phyloP scores from a whole-genome alignment of 148 eudicot genomes.

The Chenopodium berlandieri region DNA sequence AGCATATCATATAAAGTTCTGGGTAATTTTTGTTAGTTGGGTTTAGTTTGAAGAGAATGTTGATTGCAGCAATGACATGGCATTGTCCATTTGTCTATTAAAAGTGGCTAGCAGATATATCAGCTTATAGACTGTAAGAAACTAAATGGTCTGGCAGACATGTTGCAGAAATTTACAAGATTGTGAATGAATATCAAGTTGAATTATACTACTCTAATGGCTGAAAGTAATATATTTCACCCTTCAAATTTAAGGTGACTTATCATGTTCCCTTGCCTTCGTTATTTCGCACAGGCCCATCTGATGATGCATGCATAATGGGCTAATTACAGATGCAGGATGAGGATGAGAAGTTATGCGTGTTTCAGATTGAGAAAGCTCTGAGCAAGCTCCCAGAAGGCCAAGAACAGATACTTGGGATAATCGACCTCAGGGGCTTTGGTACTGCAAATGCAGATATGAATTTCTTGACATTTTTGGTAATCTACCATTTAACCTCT shows the following conservation, averaged over 20 bases:
- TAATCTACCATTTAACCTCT: conserved; percentile 27
- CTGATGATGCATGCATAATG: conserved; percentile 21
- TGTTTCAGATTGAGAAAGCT: conserved; percentile 84
- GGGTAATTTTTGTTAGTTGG: background rate
- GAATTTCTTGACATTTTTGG: conserved; percentile 80
- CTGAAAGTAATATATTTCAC: conserved; percentile 1
- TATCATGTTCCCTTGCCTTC: conserved; percentile 1
- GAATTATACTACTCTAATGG: background rate
- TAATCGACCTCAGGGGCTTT: conserved; percentile 86
- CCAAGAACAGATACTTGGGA: conserved; percentile 67
- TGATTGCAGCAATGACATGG: background rate
- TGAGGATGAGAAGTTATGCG: conserved; percentile 82
- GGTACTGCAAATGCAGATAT: conserved; percentile 73
- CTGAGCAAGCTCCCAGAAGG: conserved; percentile 77
- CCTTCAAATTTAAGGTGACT: conserved; percentile 3
- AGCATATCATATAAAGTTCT: background rate
- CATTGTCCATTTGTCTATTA: background rate
- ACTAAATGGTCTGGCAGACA: background rate
- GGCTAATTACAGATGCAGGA: conserved; percentile 49
- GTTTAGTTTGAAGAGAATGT: background rate
- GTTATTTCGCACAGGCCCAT: conserved; percentile 11
- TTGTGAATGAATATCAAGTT: background rate
- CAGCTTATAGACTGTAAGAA: background rate
- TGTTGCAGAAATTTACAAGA: background rate
- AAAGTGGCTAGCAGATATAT: background rate